A percentile compares a stretch with the other conserved stretches of the same genome.
These are phyloP conservation scores for Afroboletus lepidellus DNA, from an alignment of 1,284 basidiomycete genomes.

Conservation along the genomic window DNA sequence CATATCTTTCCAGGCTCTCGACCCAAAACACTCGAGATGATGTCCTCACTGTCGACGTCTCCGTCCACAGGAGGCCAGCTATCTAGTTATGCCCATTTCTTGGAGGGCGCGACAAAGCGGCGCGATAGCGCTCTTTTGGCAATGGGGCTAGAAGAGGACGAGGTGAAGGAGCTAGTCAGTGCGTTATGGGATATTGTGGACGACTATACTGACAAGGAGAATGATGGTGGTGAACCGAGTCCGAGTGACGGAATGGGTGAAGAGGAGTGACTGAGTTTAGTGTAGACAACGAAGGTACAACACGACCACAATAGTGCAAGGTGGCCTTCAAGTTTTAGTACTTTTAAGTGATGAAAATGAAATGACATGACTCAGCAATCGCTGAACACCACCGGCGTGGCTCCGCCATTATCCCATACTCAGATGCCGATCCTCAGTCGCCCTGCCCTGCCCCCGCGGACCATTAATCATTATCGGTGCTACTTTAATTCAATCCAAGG, in stretches of 20 bases:
- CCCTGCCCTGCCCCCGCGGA: too few relatives aligned
- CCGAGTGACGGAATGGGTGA: slow-evolving; percentile 27
- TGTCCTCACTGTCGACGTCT: slow-evolving; percentile 28
- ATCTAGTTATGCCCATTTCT: slow-evolving; percentile 43
- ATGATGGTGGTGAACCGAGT: slow-evolving; percentile 18
- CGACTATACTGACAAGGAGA: slow-evolving; percentile 37
- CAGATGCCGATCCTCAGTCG: too few relatives aligned
- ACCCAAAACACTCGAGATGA: slow-evolving; percentile 24
- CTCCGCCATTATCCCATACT: too few relatives aligned
- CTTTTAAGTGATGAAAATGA: too few relatives aligned
- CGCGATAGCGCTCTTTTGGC: slow-evolving; percentile 22
- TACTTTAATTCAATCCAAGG: too few relatives aligned
- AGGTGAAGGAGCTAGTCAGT: slow-evolving; percentile 48
- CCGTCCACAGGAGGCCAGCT: slow-evolving; percentile 38
- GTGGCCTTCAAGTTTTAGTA: too few relatives aligned
- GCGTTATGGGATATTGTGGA: slow-evolving; percentile 53
- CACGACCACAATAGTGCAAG: too few relatives aligned
- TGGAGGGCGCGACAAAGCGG: slow-evolving; percentile 37
- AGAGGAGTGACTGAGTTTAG: slow-evolving; percentile 21
- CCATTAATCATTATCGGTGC: too few relatives aligned
- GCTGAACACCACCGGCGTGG: too few relatives aligned
- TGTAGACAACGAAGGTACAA: background rate
- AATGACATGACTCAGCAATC: too few relatives aligned
- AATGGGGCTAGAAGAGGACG: slow-evolving; percentile 46
- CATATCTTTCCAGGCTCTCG: slow-evolving; percentile 33